A percentile compares a stretch with the other conserved stretches of the same genome.
Evolutionary conservation across 306 rosid species (phyloP).

Genomic region (Sicyos baderoa): DNA sequence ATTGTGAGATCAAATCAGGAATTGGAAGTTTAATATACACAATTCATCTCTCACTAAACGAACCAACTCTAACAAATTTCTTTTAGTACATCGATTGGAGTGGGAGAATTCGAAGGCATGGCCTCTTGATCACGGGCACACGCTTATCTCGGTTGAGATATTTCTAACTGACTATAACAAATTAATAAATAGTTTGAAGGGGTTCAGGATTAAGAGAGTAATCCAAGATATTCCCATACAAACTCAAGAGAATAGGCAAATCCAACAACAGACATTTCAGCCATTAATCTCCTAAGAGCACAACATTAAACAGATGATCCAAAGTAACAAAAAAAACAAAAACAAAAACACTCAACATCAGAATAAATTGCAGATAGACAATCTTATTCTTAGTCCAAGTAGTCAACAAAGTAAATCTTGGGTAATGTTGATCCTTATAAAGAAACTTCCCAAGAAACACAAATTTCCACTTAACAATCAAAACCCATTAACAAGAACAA

Average conservation of each 20-base stretch:
- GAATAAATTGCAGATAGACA: background rate
- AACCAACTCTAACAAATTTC: background rate
- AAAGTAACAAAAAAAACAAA: background rate
- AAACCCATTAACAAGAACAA: background rate
- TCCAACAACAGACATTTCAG: background rate
- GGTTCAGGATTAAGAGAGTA: background rate
- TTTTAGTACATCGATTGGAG: background rate
- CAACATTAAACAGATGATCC: background rate
- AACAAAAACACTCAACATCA: background rate
- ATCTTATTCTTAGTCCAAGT: background rate
- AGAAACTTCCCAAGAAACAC: slow-evolving; percentile 2
- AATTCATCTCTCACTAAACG: background rate
- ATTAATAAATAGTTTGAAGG: background rate
- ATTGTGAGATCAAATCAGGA: slow-evolving; percentile 3
- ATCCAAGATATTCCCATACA: background rate
- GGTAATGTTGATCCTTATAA: background rate
- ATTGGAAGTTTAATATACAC: too few species aligned
- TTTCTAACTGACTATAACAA: background rate
- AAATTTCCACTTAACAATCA: background rate
- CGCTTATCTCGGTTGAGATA: too few species aligned
- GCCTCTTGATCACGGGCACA: too few species aligned
- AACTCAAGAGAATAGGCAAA: background rate
- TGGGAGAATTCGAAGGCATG: too few species aligned
- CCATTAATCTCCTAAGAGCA: background rate
- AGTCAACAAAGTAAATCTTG: slow-evolving; percentile 9